Evolutionary conservation across 345 rosid genomes (phyloP).

Genomic region (Hibiscus syriacus): DNA sequence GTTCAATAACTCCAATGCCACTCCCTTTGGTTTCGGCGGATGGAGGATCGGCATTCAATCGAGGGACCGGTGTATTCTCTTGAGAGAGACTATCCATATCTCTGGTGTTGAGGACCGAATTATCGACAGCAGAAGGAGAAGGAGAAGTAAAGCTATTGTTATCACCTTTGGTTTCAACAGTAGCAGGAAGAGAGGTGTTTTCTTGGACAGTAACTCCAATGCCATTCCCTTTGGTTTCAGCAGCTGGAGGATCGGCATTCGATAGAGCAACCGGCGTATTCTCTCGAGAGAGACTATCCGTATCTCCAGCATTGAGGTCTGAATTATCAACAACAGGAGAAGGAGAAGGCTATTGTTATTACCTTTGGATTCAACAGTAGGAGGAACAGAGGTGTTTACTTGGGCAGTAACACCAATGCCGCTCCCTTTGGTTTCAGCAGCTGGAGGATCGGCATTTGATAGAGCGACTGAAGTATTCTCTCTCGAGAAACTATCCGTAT

Average conservation of each 20-base stretch:
- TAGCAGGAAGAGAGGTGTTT: neutral
- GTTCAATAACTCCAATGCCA: too few relatives aligned
- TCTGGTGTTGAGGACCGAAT: too few relatives aligned
- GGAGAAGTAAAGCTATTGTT: neutral
- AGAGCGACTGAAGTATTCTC: neutral
- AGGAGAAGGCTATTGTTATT: neutral
- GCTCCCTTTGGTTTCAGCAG: neutral
- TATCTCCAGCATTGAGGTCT: neutral
- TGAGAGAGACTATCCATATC: too few relatives aligned
- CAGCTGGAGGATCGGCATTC: neutral
- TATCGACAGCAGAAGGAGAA: too few relatives aligned
- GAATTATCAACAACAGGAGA: neutral
- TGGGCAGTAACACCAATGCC: too few relatives aligned
- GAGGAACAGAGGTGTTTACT: too few relatives aligned
- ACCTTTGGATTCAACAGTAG: neutral
- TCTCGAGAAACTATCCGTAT: slow-evolving; percentile 1
- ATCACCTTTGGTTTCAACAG: neutral
- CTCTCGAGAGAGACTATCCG: neutral
- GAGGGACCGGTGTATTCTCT: too few relatives aligned
- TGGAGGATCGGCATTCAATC: too few relatives aligned
- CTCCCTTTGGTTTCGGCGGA: too few relatives aligned
- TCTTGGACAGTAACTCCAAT: neutral
- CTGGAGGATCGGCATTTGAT: neutral
- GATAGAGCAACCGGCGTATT: neutral
- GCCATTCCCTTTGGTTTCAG: neutral